Conservation (phyloP, 2,329 filamentous ascomycete genomes). For the Paecilomyces fulvus region DNA sequence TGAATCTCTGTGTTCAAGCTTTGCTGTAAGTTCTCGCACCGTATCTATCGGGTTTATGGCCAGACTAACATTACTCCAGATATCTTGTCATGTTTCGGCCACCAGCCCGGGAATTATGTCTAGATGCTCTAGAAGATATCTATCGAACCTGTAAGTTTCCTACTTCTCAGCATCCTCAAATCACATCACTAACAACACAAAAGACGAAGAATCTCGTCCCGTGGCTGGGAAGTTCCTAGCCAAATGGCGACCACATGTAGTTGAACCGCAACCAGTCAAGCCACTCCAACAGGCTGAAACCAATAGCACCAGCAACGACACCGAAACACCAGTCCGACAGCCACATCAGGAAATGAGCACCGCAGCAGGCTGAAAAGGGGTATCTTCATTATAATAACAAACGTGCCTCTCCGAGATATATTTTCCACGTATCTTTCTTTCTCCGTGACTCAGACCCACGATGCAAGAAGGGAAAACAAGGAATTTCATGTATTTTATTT, state of each 20-base stretch:
- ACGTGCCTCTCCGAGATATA: neutral
- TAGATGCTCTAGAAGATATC: constrained; percentile 52
- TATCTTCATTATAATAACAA: neutral
- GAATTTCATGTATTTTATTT: neutral
- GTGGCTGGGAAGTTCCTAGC: constrained; percentile 45
- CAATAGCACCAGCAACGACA: constrained; percentile 1
- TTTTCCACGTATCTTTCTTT: neutral
- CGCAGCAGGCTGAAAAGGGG: neutral
- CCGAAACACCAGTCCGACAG: neutral
- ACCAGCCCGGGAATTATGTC: constrained; percentile 47
- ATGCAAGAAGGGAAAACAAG: neutral
- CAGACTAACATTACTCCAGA: constrained; percentile 18
- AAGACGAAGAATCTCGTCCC: constrained; percentile 40
- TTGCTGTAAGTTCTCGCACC: constrained; percentile 42
- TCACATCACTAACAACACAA: constrained; percentile 4
- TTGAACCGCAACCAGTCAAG: constrained; percentile 6
- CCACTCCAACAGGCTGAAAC: neutral
- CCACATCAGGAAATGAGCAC: neutral
- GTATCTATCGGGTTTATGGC: constrained; percentile 3
- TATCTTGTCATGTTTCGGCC: constrained; percentile 53
- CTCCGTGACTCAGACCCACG: neutral
- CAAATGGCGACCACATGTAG: constrained; percentile 46
- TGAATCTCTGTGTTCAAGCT: constrained; percentile 50
- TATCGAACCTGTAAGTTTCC: constrained; percentile 44
- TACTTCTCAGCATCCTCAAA: neutral